Percentiles rank a stretch among this genome's conserved stretches.
Evolutionary conservation across 179 eudicot species (phyloP).

Genomic region (Amaranthus tricolor): DNA sequence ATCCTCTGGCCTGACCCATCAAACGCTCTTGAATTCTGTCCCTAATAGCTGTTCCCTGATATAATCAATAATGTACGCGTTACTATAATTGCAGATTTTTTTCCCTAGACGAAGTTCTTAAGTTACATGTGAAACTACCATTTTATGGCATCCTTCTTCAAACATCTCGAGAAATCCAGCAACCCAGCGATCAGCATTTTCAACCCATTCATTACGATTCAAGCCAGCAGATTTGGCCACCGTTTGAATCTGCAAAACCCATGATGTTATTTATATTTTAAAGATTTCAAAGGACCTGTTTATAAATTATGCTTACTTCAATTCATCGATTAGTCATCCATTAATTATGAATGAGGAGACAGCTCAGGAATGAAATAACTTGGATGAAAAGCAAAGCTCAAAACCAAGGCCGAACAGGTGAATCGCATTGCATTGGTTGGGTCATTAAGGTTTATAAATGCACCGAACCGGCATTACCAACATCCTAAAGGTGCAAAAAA

Average conservation of each 20-base stretch:
- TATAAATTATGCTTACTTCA: too few species aligned
- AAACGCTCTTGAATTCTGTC: slow-evolving; percentile 68
- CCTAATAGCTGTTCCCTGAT: slow-evolving; percentile 74
- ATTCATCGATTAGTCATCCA: too few species aligned
- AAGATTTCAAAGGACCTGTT: not conserved
- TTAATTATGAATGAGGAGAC: too few species aligned
- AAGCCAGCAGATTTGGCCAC: slow-evolving; percentile 71
- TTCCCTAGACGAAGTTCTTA: not conserved
- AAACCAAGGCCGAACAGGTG: too few species aligned
- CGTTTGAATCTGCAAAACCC: slow-evolving; percentile 67
- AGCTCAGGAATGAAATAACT: too few species aligned
- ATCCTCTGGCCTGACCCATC: slow-evolving; percentile 38
- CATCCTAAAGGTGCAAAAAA: too few species aligned
- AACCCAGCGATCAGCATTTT: slow-evolving; percentile 94
- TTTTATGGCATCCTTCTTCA: slow-evolving; percentile 97
- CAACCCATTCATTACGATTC: slow-evolving; percentile 85
- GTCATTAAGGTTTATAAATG: too few species aligned
- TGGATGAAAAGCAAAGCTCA: too few species aligned
- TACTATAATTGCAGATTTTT: not conserved
- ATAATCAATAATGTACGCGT: not conserved
- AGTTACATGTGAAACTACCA: slow-evolving; percentile 42
- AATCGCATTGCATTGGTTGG: too few species aligned
- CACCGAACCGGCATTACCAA: too few species aligned
- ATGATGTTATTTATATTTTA: not conserved
- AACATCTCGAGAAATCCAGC: slow-evolving; percentile 99